These are phyloP conservation scores for Paraphoma chrysanthemicola DNA, from an alignment of 2,329 filamentous ascomycete genomes.

Conservation along the genomic window DNA sequence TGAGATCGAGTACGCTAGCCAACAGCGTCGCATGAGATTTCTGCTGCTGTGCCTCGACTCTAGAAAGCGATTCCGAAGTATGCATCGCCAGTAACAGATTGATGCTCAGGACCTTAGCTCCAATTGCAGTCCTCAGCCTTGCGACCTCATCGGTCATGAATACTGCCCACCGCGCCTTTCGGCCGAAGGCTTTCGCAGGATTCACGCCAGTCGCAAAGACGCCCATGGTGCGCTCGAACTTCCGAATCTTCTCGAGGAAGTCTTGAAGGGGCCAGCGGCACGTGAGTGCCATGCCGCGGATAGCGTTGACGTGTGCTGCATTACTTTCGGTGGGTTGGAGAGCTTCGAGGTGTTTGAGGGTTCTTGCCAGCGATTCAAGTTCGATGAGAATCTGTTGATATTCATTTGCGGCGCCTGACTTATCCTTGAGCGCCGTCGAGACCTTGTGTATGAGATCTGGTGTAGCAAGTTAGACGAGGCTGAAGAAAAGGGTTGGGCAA, in stretches of 20 bases:
- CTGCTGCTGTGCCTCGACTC: not conserved
- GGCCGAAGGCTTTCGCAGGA: not conserved
- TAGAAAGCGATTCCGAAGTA: not conserved
- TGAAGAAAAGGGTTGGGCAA: not conserved
- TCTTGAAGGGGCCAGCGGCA: not conserved
- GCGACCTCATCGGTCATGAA: not conserved
- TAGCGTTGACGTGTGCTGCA: not conserved
- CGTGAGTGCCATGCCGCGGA: not conserved
- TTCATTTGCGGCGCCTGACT: not conserved
- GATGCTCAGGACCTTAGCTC: not conserved
- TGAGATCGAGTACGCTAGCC: not conserved
- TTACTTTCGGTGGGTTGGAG: not conserved
- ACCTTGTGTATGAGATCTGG: not conserved
- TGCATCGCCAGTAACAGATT: not conserved
- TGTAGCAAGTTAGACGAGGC: not conserved
- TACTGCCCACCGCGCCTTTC: not conserved
- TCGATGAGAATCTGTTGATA: not conserved
- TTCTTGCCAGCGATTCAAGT: not conserved
- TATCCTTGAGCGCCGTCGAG: not conserved
- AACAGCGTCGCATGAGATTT: not conserved
- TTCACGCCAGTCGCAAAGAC: not conserved
- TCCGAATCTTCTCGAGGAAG: not conserved
- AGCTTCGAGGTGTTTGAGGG: not conserved
- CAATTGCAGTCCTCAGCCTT: not conserved
- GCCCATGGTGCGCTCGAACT: not conserved